Conservation (phyloP, 2,329 filamentous ascomycete genomes). For the Plenodomus tracheiphilus region DNA sequence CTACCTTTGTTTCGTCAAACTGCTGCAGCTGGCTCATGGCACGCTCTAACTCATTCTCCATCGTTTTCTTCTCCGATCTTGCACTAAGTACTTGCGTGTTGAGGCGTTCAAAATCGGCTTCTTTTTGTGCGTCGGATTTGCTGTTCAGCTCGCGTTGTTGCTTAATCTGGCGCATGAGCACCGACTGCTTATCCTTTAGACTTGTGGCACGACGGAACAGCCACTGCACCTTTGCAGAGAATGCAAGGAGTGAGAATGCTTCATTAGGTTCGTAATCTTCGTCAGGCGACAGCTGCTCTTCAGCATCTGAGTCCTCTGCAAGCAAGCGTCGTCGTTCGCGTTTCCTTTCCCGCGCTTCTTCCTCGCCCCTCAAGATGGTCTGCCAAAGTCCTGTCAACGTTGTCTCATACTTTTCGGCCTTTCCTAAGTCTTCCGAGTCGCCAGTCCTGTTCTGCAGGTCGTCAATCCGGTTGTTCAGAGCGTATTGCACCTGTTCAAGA, state of each 20-base stretch:
- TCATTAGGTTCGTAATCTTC: slow-evolving; percentile 63
- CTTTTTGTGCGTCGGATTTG: slow-evolving; percentile 68
- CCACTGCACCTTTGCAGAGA: slow-evolving; percentile 77
- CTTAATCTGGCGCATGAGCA: slow-evolving; percentile 89
- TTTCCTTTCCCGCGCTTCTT: slow-evolving; percentile 46
- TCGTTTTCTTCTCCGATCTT: slow-evolving; percentile 38
- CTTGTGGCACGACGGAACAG: slow-evolving; percentile 76
- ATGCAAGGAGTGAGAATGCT: slow-evolving; percentile 72
- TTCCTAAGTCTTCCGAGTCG: slow-evolving; percentile 21
- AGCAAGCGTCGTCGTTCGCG: slow-evolving; percentile 37
- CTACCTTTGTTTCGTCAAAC: slow-evolving; percentile 32
- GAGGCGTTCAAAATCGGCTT: slow-evolving; percentile 45
- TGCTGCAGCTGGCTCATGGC: slow-evolving; percentile 36
- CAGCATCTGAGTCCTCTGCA: slow-evolving; percentile 61
- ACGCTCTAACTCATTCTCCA: slow-evolving; percentile 42
- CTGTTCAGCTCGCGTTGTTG: slow-evolving; percentile 92
- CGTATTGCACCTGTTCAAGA: slow-evolving; percentile 40
- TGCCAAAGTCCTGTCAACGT: slow-evolving; percentile 58
- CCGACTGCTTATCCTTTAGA: slow-evolving; percentile 84
- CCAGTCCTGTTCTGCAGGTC: slow-evolving; percentile 25
- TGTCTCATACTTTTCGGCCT: slow-evolving; percentile 53
- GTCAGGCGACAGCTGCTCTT: slow-evolving; percentile 64
- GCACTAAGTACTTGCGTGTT: slow-evolving; percentile 47
- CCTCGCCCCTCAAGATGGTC: slow-evolving; percentile 51
- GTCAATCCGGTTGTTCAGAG: slow-evolving; percentile 33